Conservation (phyloP, 2,329 filamentous ascomycete genomes). For the Trichoderma sp. region DNA sequence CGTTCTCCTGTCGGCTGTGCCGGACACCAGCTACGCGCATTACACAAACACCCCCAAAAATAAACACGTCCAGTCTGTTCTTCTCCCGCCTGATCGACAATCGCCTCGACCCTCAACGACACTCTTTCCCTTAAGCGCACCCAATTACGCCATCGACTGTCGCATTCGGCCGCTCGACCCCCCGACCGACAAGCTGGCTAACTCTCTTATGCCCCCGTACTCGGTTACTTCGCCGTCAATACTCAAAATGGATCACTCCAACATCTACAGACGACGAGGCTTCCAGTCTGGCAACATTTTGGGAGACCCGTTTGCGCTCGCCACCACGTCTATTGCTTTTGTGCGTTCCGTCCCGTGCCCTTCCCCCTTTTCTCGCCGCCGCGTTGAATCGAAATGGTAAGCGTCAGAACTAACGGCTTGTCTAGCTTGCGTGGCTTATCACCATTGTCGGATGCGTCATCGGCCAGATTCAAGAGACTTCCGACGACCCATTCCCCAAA, state of each 20-base stretch:
- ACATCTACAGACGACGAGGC: slow-evolving; percentile 58
- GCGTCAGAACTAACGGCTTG: slow-evolving; percentile 25
- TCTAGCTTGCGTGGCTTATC: slow-evolving; percentile 90
- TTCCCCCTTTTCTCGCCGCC: slow-evolving; percentile 2
- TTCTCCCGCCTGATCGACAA: not conserved
- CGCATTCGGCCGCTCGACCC: slow-evolving; percentile 11
- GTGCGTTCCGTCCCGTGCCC: slow-evolving; percentile 54
- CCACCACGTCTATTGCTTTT: slow-evolving; percentile 86
- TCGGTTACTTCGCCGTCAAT: slow-evolving; percentile 73
- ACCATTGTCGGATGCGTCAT: slow-evolving; percentile 85
- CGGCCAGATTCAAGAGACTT: slow-evolving; percentile 54
- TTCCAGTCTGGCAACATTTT: slow-evolving; percentile 87
- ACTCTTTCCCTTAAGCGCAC: not conserved
- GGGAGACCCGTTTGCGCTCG: slow-evolving; percentile 93
- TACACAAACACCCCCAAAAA: not conserved
- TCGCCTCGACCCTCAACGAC: slow-evolving; percentile 11
- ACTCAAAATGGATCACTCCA: slow-evolving; percentile 76
- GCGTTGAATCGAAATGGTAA: not conserved
- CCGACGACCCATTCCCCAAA: slow-evolving; percentile 65
- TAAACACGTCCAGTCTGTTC: not conserved
- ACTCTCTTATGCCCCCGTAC: slow-evolving; percentile 69
- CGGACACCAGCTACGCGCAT: slow-evolving; percentile 15
- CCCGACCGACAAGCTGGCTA: slow-evolving; percentile 14
- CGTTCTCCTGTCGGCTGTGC: slow-evolving; percentile 19
- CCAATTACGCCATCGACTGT: slow-evolving; percentile 4